phyloP scores from a whole-genome alignment of 306 rosid species.

The Prunus padus region DNA sequence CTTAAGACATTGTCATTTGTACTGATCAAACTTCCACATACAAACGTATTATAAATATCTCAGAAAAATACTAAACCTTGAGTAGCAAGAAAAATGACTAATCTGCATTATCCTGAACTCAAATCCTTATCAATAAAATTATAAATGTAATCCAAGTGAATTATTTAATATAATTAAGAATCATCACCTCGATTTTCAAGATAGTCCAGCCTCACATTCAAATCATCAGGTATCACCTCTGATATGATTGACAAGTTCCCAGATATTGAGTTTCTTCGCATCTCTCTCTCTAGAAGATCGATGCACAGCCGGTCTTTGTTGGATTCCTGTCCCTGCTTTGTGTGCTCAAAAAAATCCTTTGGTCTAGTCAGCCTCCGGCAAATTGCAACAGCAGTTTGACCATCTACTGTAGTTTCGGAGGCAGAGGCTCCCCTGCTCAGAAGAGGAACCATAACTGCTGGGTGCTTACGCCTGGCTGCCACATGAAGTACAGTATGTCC shows the following conservation, averaged over 20 bases:
- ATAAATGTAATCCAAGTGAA: not conserved
- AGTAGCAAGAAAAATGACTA: not conserved
- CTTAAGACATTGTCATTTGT: too few species aligned
- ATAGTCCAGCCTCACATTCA: conserved; percentile 61
- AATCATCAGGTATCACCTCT: conserved; percentile 51
- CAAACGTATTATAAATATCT: not conserved
- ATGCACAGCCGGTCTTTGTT: conserved; percentile 85
- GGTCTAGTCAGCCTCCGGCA: conserved; percentile 82
- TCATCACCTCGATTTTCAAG: conserved; percentile 79
- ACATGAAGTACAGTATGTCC: conserved; percentile 76
- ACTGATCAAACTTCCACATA: not conserved
- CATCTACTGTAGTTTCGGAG: conserved; percentile 59
- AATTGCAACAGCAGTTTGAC: conserved; percentile 78
- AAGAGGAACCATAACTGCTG: conserved; percentile 63
- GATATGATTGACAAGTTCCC: conserved; percentile 42
- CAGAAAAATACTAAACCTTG: not conserved
- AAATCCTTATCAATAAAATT: too few species aligned
- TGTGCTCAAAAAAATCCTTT: conserved; percentile 58
- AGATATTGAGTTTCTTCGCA: conserved; percentile 59
- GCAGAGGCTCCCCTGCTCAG: conserved; percentile 67
- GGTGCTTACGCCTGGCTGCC: conserved; percentile 90
- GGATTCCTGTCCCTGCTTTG: conserved; percentile 55
- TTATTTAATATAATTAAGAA: conserved; percentile 15
- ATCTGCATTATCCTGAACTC: conserved; percentile 1
- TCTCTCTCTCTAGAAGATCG: conserved; percentile 78